Evolutionary conservation across 192 early-diverging fungal genomes (phyloP).

Genomic region (Obelidium mucronatum): DNA sequence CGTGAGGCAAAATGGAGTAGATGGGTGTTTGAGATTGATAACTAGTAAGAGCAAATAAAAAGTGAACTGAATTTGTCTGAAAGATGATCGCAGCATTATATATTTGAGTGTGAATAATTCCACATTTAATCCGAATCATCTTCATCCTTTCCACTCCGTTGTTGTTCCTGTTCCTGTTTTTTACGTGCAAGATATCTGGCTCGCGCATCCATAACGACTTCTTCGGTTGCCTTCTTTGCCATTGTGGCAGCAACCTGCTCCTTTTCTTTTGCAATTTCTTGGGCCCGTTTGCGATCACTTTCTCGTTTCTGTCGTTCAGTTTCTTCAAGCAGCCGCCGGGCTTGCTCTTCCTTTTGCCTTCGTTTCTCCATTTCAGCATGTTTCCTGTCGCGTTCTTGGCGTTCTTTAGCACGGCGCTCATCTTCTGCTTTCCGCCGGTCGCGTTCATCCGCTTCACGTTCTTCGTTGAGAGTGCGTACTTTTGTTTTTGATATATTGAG

Average conservation of each 20-base stretch:
- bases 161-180: slow-evolving; percentile 9
- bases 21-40: slow-evolving; percentile 25
- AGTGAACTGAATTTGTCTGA: background rate
- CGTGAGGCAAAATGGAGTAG: slow-evolving; percentile 19
- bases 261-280: slow-evolving; percentile 35
- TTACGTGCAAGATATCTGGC: slow-evolving; percentile 56
- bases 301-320: slow-evolving; percentile 35
- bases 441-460: slow-evolving; percentile 51
- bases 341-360: slow-evolving; percentile 53
- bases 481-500: slow-evolving; percentile 68
- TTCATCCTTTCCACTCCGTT: background rate
- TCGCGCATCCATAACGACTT: slow-evolving; percentile 49
- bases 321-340: slow-evolving; percentile 22
- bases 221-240: slow-evolving; percentile 47
- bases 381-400: slow-evolving; percentile 59
- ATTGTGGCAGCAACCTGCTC: slow-evolving; percentile 39
- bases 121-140: slow-evolving; percentile 23
- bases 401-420: slow-evolving; percentile 53
- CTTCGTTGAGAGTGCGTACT: slow-evolving; percentile 53
- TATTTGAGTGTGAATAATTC: background rate
- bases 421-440: slow-evolving; percentile 42
- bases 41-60: background rate
- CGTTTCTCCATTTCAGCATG: slow-evolving; percentile 57
- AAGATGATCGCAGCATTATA: background rate
- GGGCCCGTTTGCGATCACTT: slow-evolving; percentile 30